Evolutionary conservation across 805 yeast genomes (phyloP).

Genomic region (Middelhovenomyces tepae): DNA sequence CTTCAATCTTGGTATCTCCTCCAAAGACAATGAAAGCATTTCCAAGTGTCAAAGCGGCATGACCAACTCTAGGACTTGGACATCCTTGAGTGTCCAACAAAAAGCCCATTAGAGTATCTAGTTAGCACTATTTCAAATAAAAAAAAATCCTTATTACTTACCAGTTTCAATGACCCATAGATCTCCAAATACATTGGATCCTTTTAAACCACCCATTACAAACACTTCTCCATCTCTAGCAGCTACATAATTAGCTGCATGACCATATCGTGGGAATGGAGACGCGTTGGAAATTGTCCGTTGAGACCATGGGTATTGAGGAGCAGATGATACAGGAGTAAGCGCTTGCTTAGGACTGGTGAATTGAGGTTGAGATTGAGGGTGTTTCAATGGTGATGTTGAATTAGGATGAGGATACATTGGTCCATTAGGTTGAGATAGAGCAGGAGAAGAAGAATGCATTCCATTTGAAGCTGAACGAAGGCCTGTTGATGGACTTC

Average conservation of each 20-base stretch:
- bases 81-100: conserved; percentile 67
- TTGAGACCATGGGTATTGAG: conserved; percentile 28
- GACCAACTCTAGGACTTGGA: conserved; percentile 96
- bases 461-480: no score
- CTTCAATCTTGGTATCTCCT: conserved; percentile 75
- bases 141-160: conserved; percentile 20
- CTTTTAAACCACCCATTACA: conserved; percentile 92
- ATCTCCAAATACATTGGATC: conserved; percentile 88
- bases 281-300: conserved; percentile 35
- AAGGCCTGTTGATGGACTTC: no score
- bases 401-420: no score
- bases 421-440: no score
- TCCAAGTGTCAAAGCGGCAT: conserved; percentile 83
- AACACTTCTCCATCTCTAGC: conserved; percentile 75
- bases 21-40: conserved; percentile 94
- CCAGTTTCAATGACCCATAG: conserved; percentile 77
- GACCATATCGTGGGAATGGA: conserved; percentile 94
- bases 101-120: conserved; percentile 34
- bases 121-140: neutral
- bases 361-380: no score
- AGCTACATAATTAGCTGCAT: conserved; percentile 68
- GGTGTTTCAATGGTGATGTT: no score
- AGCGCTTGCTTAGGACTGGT: no score
- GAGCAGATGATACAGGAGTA: no score
- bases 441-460: no score